Conservation (phyloP, 2,329 filamentous ascomycete species). For the Leptographium wingfieldii region DNA sequence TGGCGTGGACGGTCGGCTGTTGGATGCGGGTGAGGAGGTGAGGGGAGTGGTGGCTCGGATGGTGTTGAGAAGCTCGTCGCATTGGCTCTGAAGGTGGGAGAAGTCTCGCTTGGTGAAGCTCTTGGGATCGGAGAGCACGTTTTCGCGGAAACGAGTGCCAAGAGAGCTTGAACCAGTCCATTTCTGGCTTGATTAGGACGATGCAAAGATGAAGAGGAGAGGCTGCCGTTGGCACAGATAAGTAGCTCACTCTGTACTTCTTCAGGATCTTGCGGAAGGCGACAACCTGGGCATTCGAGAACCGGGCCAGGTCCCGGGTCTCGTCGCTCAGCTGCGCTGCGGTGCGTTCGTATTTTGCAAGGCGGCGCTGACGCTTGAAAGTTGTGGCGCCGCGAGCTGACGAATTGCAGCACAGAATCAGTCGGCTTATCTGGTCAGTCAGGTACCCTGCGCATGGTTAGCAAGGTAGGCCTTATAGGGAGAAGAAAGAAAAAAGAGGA, state of each 20-base stretch:
- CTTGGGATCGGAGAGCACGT: conserved; percentile 52
- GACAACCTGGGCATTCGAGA: conserved; percentile 58
- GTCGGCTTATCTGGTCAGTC: conserved; percentile 32
- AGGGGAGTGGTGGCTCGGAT: conserved; percentile 33
- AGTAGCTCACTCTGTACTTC: conserved; percentile 54
- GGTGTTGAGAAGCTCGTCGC: conserved; percentile 34
- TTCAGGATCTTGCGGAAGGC: conserved; percentile 71
- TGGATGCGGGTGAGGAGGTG: conserved; percentile 18
- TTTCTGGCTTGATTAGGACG: conserved; percentile 35
- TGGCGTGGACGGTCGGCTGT: neutral
- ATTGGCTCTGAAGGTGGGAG: conserved; percentile 33
- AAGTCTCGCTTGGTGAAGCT: conserved; percentile 62
- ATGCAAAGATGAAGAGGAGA: neutral
- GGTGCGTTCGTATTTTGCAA: conserved; percentile 41
- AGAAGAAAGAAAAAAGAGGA: neutral
- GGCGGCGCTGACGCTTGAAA: conserved; percentile 35
- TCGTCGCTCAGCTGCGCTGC: conserved; percentile 54
- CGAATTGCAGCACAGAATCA: conserved; percentile 30
- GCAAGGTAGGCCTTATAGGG: conserved; percentile 1
- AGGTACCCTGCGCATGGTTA: conserved; percentile 29
- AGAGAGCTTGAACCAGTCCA: conserved; percentile 66
- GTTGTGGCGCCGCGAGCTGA: conserved; percentile 21
- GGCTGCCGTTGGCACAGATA: neutral
- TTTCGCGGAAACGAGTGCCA: conserved; percentile 51
- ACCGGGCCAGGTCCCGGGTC: conserved; percentile 56